Conservation (phyloP, 2,329 filamentous ascomycete genomes). For the Hymenoscyphus repandus region DNA sequence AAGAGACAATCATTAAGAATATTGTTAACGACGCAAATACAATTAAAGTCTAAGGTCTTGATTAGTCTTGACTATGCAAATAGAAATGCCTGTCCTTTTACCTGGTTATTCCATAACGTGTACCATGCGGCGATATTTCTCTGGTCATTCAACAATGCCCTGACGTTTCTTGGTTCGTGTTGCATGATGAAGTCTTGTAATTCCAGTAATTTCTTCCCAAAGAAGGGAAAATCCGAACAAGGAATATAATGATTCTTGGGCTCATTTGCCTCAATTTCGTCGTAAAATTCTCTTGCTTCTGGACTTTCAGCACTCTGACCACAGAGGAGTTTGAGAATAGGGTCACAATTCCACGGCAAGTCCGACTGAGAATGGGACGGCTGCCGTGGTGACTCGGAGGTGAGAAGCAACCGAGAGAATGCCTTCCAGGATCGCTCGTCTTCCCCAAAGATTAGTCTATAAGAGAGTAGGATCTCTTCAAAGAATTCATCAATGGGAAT, state of each 20-base stretch:
- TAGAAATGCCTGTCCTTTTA: too few species aligned
- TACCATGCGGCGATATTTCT: constrained; percentile 11
- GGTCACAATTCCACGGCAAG: constrained; percentile 5
- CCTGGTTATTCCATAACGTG: constrained; percentile 9
- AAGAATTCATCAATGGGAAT: constrained; percentile 7
- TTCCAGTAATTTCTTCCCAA: constrained; percentile 13
- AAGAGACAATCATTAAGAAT: not conserved
- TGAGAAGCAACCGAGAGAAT: too few species aligned
- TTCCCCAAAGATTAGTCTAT: constrained; percentile 21
- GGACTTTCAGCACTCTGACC: constrained; percentile 4
- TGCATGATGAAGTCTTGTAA: constrained; percentile 11
- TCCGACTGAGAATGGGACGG: not conserved
- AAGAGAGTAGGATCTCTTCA: constrained; percentile 19
- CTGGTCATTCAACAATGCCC: constrained; percentile 11
- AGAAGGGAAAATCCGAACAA: constrained; percentile 14
- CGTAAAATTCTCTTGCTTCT: constrained; percentile 10
- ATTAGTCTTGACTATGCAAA: not conserved
- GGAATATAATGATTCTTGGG: constrained; percentile 4
- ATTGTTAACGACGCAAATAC: not conserved
- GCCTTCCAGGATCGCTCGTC: constrained; percentile 8
- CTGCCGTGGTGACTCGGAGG: too few species aligned
- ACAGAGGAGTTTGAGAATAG: constrained; percentile 12
- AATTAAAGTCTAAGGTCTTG: not conserved
- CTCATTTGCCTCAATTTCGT: constrained; percentile 12
- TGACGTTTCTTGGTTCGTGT: constrained; percentile 5